phyloP scores from a whole-genome alignment of 225 moss, liverwort and hornwort genomes.

The Bryum argenteum region DNA sequence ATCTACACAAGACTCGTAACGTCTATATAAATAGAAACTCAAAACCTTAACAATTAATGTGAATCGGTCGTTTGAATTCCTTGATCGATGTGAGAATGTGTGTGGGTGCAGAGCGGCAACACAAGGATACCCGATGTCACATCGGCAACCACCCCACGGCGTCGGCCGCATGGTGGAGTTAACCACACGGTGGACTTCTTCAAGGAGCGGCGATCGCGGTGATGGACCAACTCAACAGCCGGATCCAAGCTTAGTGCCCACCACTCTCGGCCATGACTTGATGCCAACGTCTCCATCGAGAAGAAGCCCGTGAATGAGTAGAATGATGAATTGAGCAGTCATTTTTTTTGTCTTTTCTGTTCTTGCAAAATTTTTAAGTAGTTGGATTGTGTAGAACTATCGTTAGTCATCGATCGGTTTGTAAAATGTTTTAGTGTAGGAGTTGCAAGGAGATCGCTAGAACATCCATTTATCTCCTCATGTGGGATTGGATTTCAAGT shows the following conservation, averaged over 20 bases:
- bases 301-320: conserved; percentile 44
- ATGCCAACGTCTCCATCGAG: conserved; percentile 45
- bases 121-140: conserved; percentile 40
- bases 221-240: conserved; percentile 66
- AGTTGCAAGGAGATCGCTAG: conserved; percentile 32
- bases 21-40: too few species aligned
- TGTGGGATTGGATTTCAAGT: conserved; percentile 8
- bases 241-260: conserved; percentile 62
- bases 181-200: conserved; percentile 65
- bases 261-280: conserved; percentile 45
- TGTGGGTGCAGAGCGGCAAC: conserved; percentile 34
- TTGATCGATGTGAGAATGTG: neutral
- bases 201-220: conserved; percentile 68
- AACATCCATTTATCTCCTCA: neutral
- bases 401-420: conserved; percentile 36
- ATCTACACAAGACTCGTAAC: too few species aligned
- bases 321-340: neutral
- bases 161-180: conserved; percentile 63
- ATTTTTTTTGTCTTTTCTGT: conserved; percentile 17
- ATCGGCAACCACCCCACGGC: conserved; percentile 50
- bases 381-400: conserved; percentile 39
- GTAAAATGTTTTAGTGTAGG: conserved; percentile 46
- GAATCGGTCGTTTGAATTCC: too few species aligned
- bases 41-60: too few species aligned
- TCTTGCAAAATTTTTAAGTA: conserved; percentile 14